These are phyloP conservation scores for Diaporthe aspalathi DNA, from an alignment of 2,329 filamentous ascomycete species.

Conservation along the genomic window DNA sequence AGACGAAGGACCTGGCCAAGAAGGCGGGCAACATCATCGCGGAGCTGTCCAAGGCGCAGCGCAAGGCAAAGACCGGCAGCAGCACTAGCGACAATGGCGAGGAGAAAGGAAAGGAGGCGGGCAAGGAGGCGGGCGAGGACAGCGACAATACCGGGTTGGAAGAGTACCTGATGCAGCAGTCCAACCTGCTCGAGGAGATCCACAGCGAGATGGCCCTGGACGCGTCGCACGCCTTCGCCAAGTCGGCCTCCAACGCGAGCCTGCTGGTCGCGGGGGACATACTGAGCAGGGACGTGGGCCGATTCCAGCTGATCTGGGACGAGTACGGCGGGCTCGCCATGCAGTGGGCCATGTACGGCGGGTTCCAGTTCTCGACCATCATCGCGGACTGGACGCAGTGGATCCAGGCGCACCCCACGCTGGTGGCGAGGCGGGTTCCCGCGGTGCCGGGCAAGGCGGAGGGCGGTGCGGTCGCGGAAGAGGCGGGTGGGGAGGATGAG, in stretches of 20 bases:
- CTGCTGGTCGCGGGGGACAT: constrained; percentile 74
- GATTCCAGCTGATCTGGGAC: constrained; percentile 49
- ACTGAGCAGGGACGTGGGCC: constrained; percentile 58
- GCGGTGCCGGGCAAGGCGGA: constrained; percentile 7
- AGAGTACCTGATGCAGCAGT: constrained; percentile 57
- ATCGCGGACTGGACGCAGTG: constrained; percentile 82
- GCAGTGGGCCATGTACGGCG: constrained; percentile 34
- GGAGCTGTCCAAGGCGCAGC: constrained; percentile 75
- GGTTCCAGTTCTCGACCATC: constrained; percentile 60
- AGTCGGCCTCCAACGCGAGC: constrained; percentile 79
- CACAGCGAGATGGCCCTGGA: constrained; percentile 75
- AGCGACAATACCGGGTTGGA: constrained; percentile 53
- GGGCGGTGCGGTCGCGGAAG: background rate
- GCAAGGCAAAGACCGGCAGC: constrained; percentile 63
- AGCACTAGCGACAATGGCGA: no score
- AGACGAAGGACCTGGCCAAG: constrained; percentile 78
- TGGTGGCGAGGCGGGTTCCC: constrained; percentile 29
- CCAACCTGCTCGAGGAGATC: constrained; percentile 71
- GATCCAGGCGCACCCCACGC: constrained; percentile 47
- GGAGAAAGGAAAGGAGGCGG: constrained; percentile 53
- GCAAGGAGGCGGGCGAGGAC: background rate
- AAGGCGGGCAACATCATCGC: constrained; percentile 80
- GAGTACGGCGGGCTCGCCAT: constrained; percentile 65
- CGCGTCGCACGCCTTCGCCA: constrained; percentile 75
- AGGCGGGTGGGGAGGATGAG: background rate